Evolutionary conservation across 768 basidiomycete genomes (phyloP), one percentile per base, ranked within the genome.

Genomic region (Coprinopsis marcescibilis): DNA sequence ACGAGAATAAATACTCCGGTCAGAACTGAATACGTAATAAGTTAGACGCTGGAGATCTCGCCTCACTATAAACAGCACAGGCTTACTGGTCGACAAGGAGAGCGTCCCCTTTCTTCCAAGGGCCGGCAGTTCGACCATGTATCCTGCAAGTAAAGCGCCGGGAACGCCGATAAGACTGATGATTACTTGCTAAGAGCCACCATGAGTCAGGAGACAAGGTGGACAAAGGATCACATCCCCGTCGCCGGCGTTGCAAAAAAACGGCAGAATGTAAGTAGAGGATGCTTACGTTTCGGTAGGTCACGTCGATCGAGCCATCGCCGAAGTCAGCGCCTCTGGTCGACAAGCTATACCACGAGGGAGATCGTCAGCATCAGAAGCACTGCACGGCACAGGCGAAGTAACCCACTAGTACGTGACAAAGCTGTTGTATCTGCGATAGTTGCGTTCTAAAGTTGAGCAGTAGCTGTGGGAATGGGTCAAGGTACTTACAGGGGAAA

Each of bases 1-100:
- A 73, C 80, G 56, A 85, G 82, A 37, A 91, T 73, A 66, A 89
- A 89, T 11, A 71, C 72, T 13, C 85, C 86, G 10, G 87, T 89
- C 56, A 88, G 71, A 59, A 73, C 79, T 82, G 65, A n/a, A n/a
- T 58, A 67, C 72, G 19, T 17, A 17, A 36, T n/a, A 8, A 36
- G 35, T 12, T 12, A 37, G 29, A 21, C 11, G 5, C 19, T 34
- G 26, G 25, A 17, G 4, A n/a, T 25, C 56, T 63, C 65, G 60
- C 63, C 43, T 49, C 58, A 24, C 43, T 27, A 43, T 52, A n/a
- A 15, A 48, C 52, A 29, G 7, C 42, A 46, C 24, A 49, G 17
- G 49, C 78, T 69, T 57, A 75, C 83, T 69, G 46, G 83, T 78
- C 34, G 80, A 78, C 33, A 81, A 65, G 0, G 80, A 74, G 11